Evolutionary conservation across 176 grass and related monocot genomes (phyloP).

Genomic region (Themeda triandra): DNA sequence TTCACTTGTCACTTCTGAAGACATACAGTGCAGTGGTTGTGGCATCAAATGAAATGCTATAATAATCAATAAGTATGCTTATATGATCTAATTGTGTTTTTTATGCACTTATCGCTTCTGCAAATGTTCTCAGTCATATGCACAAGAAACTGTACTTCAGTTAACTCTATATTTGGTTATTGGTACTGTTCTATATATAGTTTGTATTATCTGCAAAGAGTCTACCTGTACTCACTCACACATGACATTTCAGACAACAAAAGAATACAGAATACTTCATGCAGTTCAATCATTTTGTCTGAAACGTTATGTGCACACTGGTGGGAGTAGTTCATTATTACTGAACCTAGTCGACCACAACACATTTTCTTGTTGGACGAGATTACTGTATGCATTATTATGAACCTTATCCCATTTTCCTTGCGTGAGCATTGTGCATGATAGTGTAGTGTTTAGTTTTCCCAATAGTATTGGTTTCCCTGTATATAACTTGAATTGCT

Average conservation of each 20-base stretch:
- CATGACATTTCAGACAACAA: background rate
- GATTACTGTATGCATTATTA: background rate
- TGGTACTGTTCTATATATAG: background rate
- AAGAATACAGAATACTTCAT: background rate
- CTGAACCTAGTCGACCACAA: background rate
- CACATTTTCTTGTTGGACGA: background rate
- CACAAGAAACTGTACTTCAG: background rate
- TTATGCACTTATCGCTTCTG: slow-evolving; percentile 10
- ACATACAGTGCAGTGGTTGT: background rate
- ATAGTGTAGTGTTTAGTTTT: background rate
- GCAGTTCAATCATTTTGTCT: background rate
- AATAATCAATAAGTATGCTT: background rate
- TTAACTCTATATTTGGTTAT: background rate
- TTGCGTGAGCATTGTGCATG: background rate
- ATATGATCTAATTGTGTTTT: background rate
- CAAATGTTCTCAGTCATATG: background rate
- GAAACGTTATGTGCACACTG: background rate
- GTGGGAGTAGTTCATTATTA: background rate
- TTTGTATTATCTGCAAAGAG: slow-evolving; percentile 7
- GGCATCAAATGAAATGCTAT: background rate
- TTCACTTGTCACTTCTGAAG: slow-evolving; percentile 11
- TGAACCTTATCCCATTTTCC: background rate
- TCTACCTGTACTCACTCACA: background rate
- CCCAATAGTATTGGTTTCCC: background rate
- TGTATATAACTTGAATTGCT: slow-evolving; percentile 19